A percentile compares a stretch with the other conserved stretches of the same genome.
Evolutionary conservation across 495 filamentous ascomycete genomes (phyloP).

Genomic region (Penicillium daleae): DNA sequence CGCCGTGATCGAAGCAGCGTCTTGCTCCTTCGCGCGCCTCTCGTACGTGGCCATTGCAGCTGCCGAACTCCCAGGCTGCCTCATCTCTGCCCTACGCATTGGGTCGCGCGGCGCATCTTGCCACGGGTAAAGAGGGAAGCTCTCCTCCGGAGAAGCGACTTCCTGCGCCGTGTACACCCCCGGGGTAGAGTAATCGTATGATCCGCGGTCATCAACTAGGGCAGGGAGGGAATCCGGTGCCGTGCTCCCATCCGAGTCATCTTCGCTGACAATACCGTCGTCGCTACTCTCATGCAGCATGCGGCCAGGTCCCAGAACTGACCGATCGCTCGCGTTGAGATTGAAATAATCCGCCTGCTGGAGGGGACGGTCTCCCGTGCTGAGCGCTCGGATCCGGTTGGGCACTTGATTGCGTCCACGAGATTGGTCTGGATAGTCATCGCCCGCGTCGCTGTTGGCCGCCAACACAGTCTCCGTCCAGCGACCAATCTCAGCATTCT

Average conservation of each 20-base stretch:
- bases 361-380: conserved; percentile 48
- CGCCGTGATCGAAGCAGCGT: conserved; percentile 63
- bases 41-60: conserved; percentile 52
- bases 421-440: conserved; percentile 29
- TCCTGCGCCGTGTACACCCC: conserved; percentile 32
- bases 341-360: conserved; percentile 49
- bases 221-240: conserved; percentile 37
- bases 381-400: conserved; percentile 48
- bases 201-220: conserved; percentile 33
- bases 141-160: conserved; percentile 23
- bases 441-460: conserved; percentile 46
- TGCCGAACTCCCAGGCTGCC: conserved; percentile 49
- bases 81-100: conserved; percentile 35
- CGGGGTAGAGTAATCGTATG: conserved; percentile 32
- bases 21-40: conserved; percentile 46
- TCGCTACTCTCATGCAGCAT: conserved; percentile 52
- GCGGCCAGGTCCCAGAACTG: conserved; percentile 51
- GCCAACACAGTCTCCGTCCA: conserved; percentile 50
- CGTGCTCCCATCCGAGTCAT: conserved; percentile 22
- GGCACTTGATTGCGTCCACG: conserved; percentile 26
- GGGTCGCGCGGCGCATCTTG: conserved; percentile 41
- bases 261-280: conserved; percentile 37
- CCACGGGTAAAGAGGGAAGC: conserved; percentile 46
- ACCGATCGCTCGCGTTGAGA: conserved; percentile 28
- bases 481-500: conserved; percentile 47